Conservation (phyloP, 202 grass and related monocot genomes). For the Carex sylvatica region DNA sequence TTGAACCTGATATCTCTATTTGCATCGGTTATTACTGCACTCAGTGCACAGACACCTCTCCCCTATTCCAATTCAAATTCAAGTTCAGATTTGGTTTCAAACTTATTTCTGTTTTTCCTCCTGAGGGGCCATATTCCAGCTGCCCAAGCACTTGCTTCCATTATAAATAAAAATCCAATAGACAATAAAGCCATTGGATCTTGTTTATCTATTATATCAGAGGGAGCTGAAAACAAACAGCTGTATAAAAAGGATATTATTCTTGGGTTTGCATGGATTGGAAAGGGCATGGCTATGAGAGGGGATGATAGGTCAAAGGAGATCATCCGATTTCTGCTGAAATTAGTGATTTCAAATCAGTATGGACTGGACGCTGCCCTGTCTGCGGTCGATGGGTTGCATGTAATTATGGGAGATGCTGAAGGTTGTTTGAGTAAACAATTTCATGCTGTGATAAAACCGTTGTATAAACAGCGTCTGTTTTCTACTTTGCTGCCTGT, state of each 20-base stretch:
- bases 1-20: slow-evolving; percentile 60
- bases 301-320: slow-evolving; percentile 89
- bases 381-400: slow-evolving; percentile 73
- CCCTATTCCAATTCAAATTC: slow-evolving; percentile 21
- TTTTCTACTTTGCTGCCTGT: slow-evolving; percentile 78
- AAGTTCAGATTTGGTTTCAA: slow-evolving; percentile 47
- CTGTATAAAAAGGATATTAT: slow-evolving; percentile 41
- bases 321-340: slow-evolving; percentile 74
- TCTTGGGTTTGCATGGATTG: slow-evolving; percentile 72
- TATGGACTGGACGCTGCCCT: slow-evolving; percentile 27
- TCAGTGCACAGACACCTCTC: slow-evolving; percentile 68
- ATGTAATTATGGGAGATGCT: slow-evolving; percentile 88
- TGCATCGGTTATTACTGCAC: slow-evolving; percentile 64
- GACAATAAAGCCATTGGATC: slow-evolving; percentile 35
- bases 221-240: slow-evolving; percentile 22
- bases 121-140: slow-evolving; percentile 66
- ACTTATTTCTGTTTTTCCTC: slow-evolving; percentile 60
- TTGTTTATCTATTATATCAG: slow-evolving; percentile 29
- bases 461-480: slow-evolving; percentile 96
- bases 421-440: slow-evolving; percentile 88
- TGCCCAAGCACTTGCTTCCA: slow-evolving; percentile 78
- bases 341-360: slow-evolving; percentile 50
- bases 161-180: slow-evolving; percentile 69
- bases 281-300: slow-evolving; percentile 94
- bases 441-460: slow-evolving; percentile 82